Conservation (phyloP, 2,329 filamentous ascomycete species). For the Penicillium sp. region DNA sequence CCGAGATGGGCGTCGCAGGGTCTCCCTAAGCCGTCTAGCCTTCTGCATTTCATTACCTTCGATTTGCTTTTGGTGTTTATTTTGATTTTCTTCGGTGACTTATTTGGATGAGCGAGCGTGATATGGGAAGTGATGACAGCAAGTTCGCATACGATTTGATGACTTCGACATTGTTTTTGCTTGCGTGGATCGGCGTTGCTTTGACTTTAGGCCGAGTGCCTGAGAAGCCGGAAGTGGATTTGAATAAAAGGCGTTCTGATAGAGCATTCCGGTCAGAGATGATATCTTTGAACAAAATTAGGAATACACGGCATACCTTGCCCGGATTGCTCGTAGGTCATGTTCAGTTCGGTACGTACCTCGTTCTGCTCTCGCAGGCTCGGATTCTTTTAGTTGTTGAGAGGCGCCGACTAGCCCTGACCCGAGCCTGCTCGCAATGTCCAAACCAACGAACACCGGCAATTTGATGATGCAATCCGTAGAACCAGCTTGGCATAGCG, state of each 20-base stretch:
- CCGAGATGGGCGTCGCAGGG: slow-evolving; percentile 35
- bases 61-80: slow-evolving; percentile 1
- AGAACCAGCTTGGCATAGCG: too few species aligned
- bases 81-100: not conserved
- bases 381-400: too few species aligned
- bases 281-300: too few species aligned
- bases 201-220: not conserved
- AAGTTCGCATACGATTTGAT: slow-evolving; percentile 12
- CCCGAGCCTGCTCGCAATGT: too few species aligned
- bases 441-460: too few species aligned
- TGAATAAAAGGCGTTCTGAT: slow-evolving; percentile 6
- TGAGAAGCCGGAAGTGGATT: slow-evolving; percentile 1
- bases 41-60: slow-evolving; percentile 1
- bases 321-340: too few species aligned
- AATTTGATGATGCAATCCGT: too few species aligned
- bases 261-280: slow-evolving; percentile 6
- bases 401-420: too few species aligned
- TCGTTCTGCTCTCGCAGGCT: too few species aligned
- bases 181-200: slow-evolving; percentile 5
- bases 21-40: slow-evolving; percentile 26
- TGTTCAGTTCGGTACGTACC: too few species aligned
- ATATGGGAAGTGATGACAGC: slow-evolving; percentile 9
- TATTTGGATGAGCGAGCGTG: slow-evolving; percentile 8
- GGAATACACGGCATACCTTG: too few species aligned
- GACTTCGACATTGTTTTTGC: slow-evolving; percentile 6